Percentiles rank a stretch among this genome's conserved stretches.
Evolutionary conservation across 371 early-diverging fungal genomes (phyloP).

Genomic region (Saksenaea oblongispora): DNA sequence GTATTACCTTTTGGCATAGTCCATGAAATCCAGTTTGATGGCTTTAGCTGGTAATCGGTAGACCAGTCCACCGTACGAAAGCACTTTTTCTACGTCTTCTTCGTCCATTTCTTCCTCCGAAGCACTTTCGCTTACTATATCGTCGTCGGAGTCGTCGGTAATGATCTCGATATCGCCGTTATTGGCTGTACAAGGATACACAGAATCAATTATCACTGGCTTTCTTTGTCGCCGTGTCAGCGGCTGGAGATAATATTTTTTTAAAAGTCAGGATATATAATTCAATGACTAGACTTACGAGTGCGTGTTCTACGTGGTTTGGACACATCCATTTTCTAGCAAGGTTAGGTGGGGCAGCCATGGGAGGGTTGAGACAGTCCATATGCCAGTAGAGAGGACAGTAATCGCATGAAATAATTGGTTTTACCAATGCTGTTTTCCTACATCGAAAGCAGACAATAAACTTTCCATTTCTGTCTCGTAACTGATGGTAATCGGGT

Average conservation of each 20-base stretch:
- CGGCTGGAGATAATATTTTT: slow-evolving; percentile 18
- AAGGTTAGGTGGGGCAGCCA: slow-evolving; percentile 62
- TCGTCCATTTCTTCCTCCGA: slow-evolving; percentile 6
- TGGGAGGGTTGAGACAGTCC: slow-evolving; percentile 82
- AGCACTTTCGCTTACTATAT: neutral
- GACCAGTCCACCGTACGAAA: slow-evolving; percentile 26
- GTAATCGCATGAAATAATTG: slow-evolving; percentile 79
- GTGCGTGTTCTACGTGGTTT: slow-evolving; percentile 74
- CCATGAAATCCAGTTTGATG: slow-evolving; percentile 48
- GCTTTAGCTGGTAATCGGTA: slow-evolving; percentile 46
- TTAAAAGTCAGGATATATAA: neutral
- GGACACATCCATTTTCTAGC: slow-evolving; percentile 87
- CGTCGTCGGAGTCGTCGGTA: slow-evolving; percentile 16
- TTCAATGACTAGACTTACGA: slow-evolving; percentile 23
- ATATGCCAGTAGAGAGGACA: slow-evolving; percentile 85
- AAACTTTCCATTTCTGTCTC: slow-evolving; percentile 53
- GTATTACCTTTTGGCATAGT: slow-evolving; percentile 25
- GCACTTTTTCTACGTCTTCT: slow-evolving; percentile 13
- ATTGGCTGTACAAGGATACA: slow-evolving; percentile 14
- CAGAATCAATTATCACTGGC: slow-evolving; percentile 12
- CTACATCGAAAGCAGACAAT: slow-evolving; percentile 66
- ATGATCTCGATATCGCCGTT: slow-evolving; percentile 37
- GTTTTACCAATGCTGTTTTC: slow-evolving; percentile 53
- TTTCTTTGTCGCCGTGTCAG: slow-evolving; percentile 24
- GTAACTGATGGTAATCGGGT: slow-evolving; percentile 51